Conservation (phyloP, 495 filamentous ascomycete species). For the Penicillium cinerascens region DNA sequence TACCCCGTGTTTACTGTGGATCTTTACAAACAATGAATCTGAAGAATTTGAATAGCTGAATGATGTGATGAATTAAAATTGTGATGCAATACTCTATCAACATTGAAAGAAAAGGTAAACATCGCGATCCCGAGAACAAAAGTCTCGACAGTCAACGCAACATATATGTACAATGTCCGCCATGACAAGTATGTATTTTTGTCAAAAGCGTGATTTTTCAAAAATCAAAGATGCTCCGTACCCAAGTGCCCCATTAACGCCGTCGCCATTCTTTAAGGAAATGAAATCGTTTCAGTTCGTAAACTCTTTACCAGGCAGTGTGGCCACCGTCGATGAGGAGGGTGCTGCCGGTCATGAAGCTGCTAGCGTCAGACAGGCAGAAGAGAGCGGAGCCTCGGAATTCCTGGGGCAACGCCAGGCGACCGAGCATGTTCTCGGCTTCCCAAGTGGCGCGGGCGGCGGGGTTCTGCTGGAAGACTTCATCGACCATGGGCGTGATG, state of each 20-base stretch:
- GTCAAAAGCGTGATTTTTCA: too few species aligned
- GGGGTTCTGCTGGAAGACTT: conserved; percentile 64
- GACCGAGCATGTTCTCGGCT: conserved; percentile 65
- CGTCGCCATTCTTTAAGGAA: not conserved
- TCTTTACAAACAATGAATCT: too few species aligned
- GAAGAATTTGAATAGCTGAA: too few species aligned
- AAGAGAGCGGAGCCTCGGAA: conserved; percentile 62
- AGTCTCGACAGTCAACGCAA: too few species aligned
- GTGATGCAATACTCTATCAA: too few species aligned
- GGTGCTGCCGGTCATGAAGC: conserved; percentile 67
- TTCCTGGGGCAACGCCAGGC: conserved; percentile 60
- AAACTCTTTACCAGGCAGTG: conserved; percentile 50
- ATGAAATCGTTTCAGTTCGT: not conserved
- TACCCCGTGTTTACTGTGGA: not conserved
- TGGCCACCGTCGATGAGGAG: conserved; percentile 62
- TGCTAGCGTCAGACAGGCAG: conserved; percentile 61
- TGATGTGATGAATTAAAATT: too few species aligned
- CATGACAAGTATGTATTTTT: too few species aligned
- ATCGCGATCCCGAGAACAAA: too few species aligned
- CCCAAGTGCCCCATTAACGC: not conserved
- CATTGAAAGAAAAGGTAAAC: too few species aligned
- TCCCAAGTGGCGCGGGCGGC: conserved; percentile 58
- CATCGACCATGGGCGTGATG: conserved; percentile 66
- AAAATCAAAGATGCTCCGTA: not conserved
- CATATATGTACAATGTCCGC: too few species aligned